phyloP scores from a whole-genome alignment of 192 early-diverging fungal genomes.

The Oehlia diaphana region DNA sequence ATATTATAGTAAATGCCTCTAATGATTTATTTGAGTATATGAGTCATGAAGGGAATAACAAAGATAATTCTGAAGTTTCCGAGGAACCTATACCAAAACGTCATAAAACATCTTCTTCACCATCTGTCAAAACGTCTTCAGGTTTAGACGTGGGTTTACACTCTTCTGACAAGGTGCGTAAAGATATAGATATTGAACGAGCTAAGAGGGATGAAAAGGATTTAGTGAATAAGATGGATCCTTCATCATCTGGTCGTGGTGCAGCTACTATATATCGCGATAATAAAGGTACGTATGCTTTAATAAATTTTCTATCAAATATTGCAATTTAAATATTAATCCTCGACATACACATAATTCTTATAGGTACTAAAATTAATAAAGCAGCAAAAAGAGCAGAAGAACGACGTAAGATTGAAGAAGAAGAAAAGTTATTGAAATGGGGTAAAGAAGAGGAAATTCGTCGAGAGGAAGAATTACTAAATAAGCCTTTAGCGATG shows the following conservation, averaged over 20 bases:
- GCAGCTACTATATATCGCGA: conserved; percentile 46
- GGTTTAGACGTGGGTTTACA: conserved; percentile 36
- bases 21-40: neutral
- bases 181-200: conserved; percentile 28
- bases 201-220: conserved; percentile 24
- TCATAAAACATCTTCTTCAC: conserved; percentile 1
- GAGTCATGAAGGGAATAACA: too few relatives aligned
- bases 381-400: conserved; percentile 43
- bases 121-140: conserved; percentile 24
- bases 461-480: conserved; percentile 41
- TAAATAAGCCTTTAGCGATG: conserved; percentile 53
- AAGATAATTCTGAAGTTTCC: neutral
- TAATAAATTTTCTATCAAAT: neutral
- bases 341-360: neutral
- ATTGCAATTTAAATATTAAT: neutral
- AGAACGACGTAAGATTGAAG: conserved; percentile 47
- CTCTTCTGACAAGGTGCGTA: conserved; percentile 27
- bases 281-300: conserved; percentile 31
- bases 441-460: conserved; percentile 56
- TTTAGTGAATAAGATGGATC: conserved; percentile 22
- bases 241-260: conserved; percentile 33
- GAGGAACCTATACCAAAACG: neutral
- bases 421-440: conserved; percentile 52
- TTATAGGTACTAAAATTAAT: conserved; percentile 47
- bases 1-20: neutral